Base-by-base conservation (phyloP, 106 monocot species). In the Amphibolis antarctica region DNA sequence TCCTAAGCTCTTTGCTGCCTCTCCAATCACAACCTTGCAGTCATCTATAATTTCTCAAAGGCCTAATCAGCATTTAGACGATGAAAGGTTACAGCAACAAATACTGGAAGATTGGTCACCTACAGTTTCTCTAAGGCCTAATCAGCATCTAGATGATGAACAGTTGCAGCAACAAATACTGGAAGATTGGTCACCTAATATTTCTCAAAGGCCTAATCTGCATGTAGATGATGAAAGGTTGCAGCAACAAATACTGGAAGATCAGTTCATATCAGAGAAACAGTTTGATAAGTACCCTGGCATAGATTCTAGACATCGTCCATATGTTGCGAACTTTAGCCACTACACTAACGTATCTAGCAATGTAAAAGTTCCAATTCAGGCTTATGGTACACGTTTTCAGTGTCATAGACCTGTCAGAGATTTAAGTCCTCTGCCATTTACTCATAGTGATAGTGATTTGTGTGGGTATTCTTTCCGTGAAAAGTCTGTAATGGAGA, bases 41-140 rank as follows among this genome's bases (percentile, higher is more conserved):
- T 74, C 79, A 59, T 62, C 85, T 73, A 62, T 80, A n/a, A 70
- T 71, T 53, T 72, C 84, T 66, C 70, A 81, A 59, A 79, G 43
- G 27, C 48, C 30, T 60, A 18, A 20, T 24, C 71, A 64, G 15
- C 66, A 63, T 7, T 68, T 44, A 56, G 77, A 75, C 51, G n/a
- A n/a, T 12, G 69, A 65, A 42, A 46, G 66, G 64, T 63, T 42
- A 69, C 74, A 52, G n/a, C n/a, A n/a, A n/a, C n/a, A n/a, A n/a
- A n/a, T n/a, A n/a, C n/a, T n/a, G n/a, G n/a, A n/a, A n/a, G n/a
- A n/a, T n/a, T n/a, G n/a, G n/a, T 73, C n/a, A n/a, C n/a, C n/a
- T n/a, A n/a, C 36, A n/a, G 70, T 71, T 53, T 72, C 84, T 66
- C 70, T 82, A 59, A 79, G 43, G 27, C 48, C 30, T 60, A 18